Percentiles rank a stretch among this genome's conserved stretches.
These are phyloP conservation scores for Sambucus nigra DNA, from an alignment of 129 eudicot genomes.

Conservation along the genomic window DNA sequence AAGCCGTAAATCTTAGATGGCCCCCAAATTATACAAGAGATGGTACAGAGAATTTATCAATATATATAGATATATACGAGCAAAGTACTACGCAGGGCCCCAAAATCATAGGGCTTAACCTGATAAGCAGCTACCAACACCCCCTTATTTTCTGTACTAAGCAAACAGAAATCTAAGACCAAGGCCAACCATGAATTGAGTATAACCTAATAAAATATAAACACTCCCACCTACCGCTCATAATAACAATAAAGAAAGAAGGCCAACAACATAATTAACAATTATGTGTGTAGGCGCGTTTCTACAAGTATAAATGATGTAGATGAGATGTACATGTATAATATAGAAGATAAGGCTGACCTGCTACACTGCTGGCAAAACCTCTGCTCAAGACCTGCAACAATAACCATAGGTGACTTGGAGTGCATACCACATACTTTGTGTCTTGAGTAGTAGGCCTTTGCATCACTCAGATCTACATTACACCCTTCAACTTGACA, in stretches of 20 bases:
- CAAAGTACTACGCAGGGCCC: no score
- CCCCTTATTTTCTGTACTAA: no score
- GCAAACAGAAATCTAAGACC: neutral
- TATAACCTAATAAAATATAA: neutral
- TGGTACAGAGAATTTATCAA: no score
- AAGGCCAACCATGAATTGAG: neutral
- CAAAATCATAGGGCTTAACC: no score
- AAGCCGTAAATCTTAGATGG: no score
- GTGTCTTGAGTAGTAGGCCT: constrained; percentile 82
- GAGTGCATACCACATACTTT: constrained; percentile 89
- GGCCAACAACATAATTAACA: neutral
- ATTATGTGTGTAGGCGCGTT: neutral
- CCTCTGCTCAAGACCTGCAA: constrained; percentile 78
- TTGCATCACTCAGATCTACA: constrained; percentile 89
- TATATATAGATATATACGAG: no score
- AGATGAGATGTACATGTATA: neutral
- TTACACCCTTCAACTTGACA: constrained; percentile 94
- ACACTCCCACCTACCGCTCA: neutral
- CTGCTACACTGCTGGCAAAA: constrained; percentile 99
- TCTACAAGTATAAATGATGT: neutral
- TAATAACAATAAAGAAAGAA: neutral
- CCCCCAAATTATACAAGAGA: no score
- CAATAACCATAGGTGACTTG: constrained; percentile 62
- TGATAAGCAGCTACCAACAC: no score
- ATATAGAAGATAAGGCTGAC: constrained; percentile 25